Percentiles rank a stretch among this genome's conserved stretches.
phyloP scores from a whole-genome alignment of 306 rosid genomes.

The Cicer judaicum region DNA sequence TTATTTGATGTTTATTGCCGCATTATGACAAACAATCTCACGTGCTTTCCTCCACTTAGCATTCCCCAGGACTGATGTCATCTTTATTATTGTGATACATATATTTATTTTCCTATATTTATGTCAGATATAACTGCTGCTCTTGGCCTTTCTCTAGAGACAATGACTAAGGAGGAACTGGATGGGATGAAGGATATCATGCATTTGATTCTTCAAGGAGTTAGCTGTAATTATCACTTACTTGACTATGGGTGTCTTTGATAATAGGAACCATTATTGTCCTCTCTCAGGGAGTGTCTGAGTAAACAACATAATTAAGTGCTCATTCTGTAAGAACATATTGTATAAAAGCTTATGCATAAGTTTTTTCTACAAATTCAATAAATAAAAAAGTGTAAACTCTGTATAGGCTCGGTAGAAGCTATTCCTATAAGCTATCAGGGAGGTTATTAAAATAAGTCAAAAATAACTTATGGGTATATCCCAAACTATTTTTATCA shows the following conservation, averaged over 20 bases:
- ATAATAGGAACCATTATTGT: slow-evolving; percentile 37
- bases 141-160: slow-evolving; percentile 78
- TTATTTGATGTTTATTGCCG: slow-evolving; percentile 23
- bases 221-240: slow-evolving; percentile 71
- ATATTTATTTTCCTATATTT: slow-evolving; percentile 52
- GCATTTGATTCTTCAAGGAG: slow-evolving; percentile 93
- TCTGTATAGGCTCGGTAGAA: background rate
- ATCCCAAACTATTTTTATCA: background rate
- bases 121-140: slow-evolving; percentile 89
- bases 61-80: slow-evolving; percentile 35
- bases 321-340: background rate
- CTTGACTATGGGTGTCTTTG: slow-evolving; percentile 27
- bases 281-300: background rate
- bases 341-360: slow-evolving; percentile 11
- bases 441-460: background rate
- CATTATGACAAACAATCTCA: slow-evolving; percentile 20
- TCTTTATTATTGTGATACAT: slow-evolving; percentile 34
- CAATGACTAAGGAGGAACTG: slow-evolving; percentile 76
- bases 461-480: background rate
- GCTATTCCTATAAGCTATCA: background rate
- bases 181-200: slow-evolving; percentile 76
- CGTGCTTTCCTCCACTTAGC: slow-evolving; percentile 27
- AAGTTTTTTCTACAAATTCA: background rate
- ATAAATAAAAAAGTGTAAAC: background rate
- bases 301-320: slow-evolving; percentile 1